Evolutionary conservation across 179 eudicot genomes (phyloP).

Genomic region (Corrigiola litoralis): DNA sequence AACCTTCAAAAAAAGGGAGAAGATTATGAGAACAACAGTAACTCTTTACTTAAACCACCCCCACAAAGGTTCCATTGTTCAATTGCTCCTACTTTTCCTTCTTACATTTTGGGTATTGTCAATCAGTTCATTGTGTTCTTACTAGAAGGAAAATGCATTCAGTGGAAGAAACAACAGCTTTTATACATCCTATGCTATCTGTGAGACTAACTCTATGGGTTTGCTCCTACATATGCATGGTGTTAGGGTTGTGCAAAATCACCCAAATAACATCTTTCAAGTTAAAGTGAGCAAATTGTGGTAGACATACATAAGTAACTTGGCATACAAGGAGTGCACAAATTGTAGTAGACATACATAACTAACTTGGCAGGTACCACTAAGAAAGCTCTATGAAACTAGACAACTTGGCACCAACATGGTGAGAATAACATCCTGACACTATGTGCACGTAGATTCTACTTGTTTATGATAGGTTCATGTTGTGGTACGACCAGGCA

Average conservation of each 20-base stretch:
- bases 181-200: neutral
- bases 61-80: neutral
- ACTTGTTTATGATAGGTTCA: too few species aligned
- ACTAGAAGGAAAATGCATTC: neutral
- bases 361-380: too few species aligned
- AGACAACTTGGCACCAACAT: too few species aligned
- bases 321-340: too few species aligned
- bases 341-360: too few species aligned
- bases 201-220: neutral
- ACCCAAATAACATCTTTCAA: neutral
- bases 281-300: too few species aligned
- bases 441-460: too few species aligned
- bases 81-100: neutral
- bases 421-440: too few species aligned
- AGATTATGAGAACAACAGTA: neutral
- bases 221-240: neutral
- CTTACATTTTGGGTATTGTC: neutral
- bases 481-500: too few species aligned
- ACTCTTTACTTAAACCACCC: neutral
- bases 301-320: too few species aligned
- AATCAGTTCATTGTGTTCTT: neutral
- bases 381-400: too few species aligned
- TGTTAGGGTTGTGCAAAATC: neutral
- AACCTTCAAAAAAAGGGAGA: constrained; percentile 44
- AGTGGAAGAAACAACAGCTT: neutral